Conservation (phyloP, 768 basidiomycete species). For the Collybiopsis luxurians region DNA sequence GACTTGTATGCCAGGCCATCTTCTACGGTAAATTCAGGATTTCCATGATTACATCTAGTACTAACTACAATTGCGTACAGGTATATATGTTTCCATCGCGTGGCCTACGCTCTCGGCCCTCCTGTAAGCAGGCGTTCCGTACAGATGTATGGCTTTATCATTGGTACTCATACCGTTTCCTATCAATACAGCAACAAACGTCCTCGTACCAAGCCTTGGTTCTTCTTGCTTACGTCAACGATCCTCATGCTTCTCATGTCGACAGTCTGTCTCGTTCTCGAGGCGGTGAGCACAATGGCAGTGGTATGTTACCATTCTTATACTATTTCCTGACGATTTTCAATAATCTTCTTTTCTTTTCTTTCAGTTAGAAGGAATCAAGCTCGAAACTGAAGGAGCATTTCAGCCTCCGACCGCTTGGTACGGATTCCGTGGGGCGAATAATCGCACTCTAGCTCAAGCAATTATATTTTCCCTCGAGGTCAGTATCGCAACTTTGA, state of each 20-base stretch:
- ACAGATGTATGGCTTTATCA: too few relatives aligned
- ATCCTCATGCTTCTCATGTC: not conserved
- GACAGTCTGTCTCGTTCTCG: not conserved
- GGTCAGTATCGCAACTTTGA: too few relatives aligned
- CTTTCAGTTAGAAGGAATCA: not conserved
- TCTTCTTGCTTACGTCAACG: not conserved
- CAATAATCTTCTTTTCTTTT: too few relatives aligned
- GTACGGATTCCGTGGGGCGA: not conserved
- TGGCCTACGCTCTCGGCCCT: not conserved
- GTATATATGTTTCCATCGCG: not conserved
- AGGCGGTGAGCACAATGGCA: not conserved
- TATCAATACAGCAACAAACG: not conserved
- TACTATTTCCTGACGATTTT: too few relatives aligned
- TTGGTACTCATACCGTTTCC: too few relatives aligned
- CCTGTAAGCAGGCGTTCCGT: too few relatives aligned
- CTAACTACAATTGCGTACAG: not conserved
- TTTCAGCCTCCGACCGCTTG: not conserved
- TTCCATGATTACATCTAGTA: too few relatives aligned
- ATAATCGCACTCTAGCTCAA: not conserved
- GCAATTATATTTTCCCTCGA: not conserved
- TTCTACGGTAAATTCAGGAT: not conserved
- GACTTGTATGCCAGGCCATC: not conserved
- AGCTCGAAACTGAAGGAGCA: not conserved
- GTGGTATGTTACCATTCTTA: not conserved
- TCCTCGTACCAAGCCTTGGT: not conserved